Evolutionary conservation across 2,329 filamentous ascomycete species (phyloP).

Genomic region (Talaromyces sp.): DNA sequence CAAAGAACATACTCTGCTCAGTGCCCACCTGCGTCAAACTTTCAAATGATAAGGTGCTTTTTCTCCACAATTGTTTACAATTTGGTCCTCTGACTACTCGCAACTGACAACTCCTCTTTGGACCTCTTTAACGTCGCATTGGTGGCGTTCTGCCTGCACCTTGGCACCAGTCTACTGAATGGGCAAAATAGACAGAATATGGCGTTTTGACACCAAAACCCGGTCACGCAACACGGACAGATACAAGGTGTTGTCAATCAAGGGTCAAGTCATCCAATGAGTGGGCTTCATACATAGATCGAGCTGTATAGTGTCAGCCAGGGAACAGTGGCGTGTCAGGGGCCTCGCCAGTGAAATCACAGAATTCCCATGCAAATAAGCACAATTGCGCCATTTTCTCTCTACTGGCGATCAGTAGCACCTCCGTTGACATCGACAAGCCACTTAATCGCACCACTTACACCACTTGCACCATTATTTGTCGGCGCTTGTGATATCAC

Average conservation of each 20-base stretch:
- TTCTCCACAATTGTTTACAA: background rate
- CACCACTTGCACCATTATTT: background rate
- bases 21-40: too few species aligned
- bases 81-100: background rate
- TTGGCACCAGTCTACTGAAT: background rate
- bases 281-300: background rate
- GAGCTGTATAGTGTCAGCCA: background rate
- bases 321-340: background rate
- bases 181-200: background rate
- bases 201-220: background rate
- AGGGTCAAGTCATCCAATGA: background rate
- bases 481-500: background rate
- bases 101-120: background rate
- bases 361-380: background rate
- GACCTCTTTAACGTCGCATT: background rate
- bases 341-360: background rate
- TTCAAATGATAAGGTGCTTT: too few species aligned
- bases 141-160: background rate
- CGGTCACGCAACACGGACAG: background rate
- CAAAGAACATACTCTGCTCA: background rate
- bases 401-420: background rate
- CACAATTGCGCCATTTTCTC: background rate
- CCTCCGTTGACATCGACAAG: background rate
- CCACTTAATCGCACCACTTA: background rate
- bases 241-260: background rate